Conservation (phyloP, 1,284 basidiomycete genomes). For the Dichomitus squalens region DNA sequence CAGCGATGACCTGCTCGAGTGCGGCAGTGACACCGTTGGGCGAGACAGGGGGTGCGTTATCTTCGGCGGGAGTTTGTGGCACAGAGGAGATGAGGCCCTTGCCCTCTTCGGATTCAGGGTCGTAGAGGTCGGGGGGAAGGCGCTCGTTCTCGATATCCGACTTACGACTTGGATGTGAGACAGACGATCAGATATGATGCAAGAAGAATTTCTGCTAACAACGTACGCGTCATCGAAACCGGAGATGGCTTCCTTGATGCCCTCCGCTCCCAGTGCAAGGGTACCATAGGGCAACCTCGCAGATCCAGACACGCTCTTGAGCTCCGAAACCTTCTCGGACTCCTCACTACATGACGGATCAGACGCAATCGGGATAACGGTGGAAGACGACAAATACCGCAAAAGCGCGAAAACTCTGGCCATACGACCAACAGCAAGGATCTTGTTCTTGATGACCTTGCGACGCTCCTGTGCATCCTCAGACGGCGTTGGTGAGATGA, state of each 20-base stretch:
- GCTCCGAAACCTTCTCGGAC: constrained; percentile 95
- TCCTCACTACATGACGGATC: constrained; percentile 72
- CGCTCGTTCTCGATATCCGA: constrained; percentile 99
- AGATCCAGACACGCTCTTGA: constrained; percentile 88
- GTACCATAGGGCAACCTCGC: constrained; percentile 84
- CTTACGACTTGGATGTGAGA: constrained; percentile 68
- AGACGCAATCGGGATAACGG: background rate
- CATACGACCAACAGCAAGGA: constrained; percentile 97
- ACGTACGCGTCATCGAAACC: constrained; percentile 96
- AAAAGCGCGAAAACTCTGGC: constrained; percentile 94
- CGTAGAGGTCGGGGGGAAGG: constrained; percentile 92
- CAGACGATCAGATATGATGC: constrained; percentile 39
- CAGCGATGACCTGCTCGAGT: constrained; percentile 51
- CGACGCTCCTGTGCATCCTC: constrained; percentile 76
- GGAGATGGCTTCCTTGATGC: constrained; percentile 94
- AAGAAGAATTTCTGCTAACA: background rate
- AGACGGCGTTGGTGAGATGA: constrained; percentile 40
- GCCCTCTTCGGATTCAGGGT: constrained; percentile 80
- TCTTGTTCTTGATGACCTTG: constrained; percentile 95
- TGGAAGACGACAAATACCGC: constrained; percentile 58
- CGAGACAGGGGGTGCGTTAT: constrained; percentile 47
- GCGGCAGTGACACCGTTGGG: constrained; percentile 56
- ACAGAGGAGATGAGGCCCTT: constrained; percentile 58
- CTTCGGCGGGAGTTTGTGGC: constrained; percentile 53
- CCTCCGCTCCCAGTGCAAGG: constrained; percentile 89